Evolutionary conservation across 2,329 filamentous ascomycete species (phyloP).

Genomic region (Trichoderma oligosporum): DNA sequence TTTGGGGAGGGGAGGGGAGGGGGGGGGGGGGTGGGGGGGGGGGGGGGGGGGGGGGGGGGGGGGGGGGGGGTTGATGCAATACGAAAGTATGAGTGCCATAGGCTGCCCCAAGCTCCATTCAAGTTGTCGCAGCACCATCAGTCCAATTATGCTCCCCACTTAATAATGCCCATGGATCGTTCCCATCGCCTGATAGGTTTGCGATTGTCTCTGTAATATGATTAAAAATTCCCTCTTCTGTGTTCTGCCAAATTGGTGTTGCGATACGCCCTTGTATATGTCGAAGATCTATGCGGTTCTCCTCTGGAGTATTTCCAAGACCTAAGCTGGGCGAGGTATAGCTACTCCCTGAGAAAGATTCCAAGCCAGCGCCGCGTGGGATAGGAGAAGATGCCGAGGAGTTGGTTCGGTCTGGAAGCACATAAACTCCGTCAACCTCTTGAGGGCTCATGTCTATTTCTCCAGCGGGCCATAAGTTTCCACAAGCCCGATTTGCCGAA

Average conservation of each 20-base stretch:
- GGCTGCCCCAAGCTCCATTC: not conserved
- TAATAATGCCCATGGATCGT: conserved; percentile 32
- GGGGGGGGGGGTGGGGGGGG: too few species aligned
- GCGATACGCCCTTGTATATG: conserved; percentile 33
- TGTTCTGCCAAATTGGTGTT: conserved; percentile 31
- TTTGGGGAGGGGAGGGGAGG: too few species aligned
- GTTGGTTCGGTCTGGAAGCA: conserved; percentile 33
- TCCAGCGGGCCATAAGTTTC: not conserved
- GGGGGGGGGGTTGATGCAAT: too few species aligned
- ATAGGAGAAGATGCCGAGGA: conserved; percentile 34
- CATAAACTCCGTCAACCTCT: conserved; percentile 8
- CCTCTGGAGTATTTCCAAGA: conserved; percentile 37
- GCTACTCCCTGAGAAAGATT: conserved; percentile 28
- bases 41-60: too few species aligned
- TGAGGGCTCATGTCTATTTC: conserved; percentile 1
- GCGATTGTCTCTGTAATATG: conserved; percentile 29
- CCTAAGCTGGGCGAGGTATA: conserved; percentile 31
- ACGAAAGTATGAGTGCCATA: too few species aligned
- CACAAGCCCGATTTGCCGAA: not conserved
- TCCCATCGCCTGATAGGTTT: conserved; percentile 24
- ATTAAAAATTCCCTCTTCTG: conserved; percentile 31
- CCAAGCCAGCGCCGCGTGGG: conserved; percentile 24
- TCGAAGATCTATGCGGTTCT: conserved; percentile 35
- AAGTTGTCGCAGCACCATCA: conserved; percentile 5
- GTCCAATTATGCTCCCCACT: conserved; percentile 30